Evolutionary conservation across 164 flowering plant species (phyloP), one percentile per base, ranked within the genome.

Genomic region (Aristolochia fimbriata): DNA sequence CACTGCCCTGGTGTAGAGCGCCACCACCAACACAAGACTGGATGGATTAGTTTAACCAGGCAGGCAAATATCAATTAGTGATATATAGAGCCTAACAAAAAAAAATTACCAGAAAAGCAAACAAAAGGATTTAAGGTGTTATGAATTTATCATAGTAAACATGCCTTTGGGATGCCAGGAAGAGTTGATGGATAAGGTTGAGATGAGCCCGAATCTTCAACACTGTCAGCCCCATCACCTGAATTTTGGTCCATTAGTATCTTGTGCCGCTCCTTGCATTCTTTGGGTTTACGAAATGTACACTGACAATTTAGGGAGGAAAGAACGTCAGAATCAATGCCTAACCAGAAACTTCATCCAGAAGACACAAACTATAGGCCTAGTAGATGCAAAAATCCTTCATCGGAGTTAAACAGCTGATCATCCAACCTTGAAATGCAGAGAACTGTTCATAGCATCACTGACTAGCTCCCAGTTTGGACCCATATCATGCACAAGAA

Each of bases 391-490:
- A 25, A 56, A 27, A 11, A 31, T 30, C 21, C 43, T 56, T 25
- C 17, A 55, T n/a, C 13, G 12, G 14, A 49, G 2, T 4, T 15
- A 17, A 49, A 49, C 22, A 20, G 16, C 14, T 1, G 16, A 31
- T 13, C 16, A 11, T 15, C 20, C 45, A 50, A 88, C 99, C 97
- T 90, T 90, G 60, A 88, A 81, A 53, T 79, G 92, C 68, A 94
- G 69, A 19, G 89, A 76, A 67, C 87, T 86, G 71, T 88, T 94
- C 62, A 94, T 75, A 51, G 86, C 96, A 77, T 94, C 97, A 74
- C 96, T 90, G n/a, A 94, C 78, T 66, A 91, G 85, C 80, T 94
- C 97, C 97, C 97, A 94, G 58, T 94, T 86, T 43, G 91, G 96
- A 65, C 99, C 99, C 92, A 94, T 78, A 68, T 94, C 97, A 79